Evolutionary conservation across 148 eudicot species (phyloP), one percentile per base, ranked within the genome.

Genomic region (Limonium bicolor): DNA sequence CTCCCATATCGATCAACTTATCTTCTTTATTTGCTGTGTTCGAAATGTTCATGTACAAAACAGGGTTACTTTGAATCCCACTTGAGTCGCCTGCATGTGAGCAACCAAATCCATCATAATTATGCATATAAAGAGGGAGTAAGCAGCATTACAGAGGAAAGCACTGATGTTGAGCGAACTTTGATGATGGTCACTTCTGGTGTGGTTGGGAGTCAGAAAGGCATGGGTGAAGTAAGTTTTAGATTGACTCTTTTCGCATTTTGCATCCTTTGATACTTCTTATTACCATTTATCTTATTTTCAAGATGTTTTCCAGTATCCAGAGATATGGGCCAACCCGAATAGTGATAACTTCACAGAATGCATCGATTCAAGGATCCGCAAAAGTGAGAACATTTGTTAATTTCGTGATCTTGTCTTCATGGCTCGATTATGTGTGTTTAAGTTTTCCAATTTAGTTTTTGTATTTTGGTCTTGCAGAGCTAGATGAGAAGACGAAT

Each of bases 311-410:
- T 45, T 64, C 41, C 52, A 90, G 99, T 59, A 55, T 62, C 69
- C 80, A 57, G 93, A 65, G 56, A 66, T 80, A 38, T 90, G 95
- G 99, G 58, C 72, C 61, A 76, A 66, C 60, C 79, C 95, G 14
- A 59, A 66, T 56, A 90, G 88, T 27, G 78, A 72, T 33, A 90
- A 81, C 69, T 84, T 70, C 78, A 80, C 65, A 43, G 80, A 65
- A 55, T 90, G 99, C 74, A 65, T 80, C 50, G 72, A 76, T 36
- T 69, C 95, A 46, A 80, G 67, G 57, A 71, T 64, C 55, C 87
- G 73, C 50, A 85, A 75, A 67, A 73, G 99, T 90, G 69, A 60
- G 72, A 22, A 16, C 20, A 7, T 9, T 9, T 39, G 5, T 2
- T 10, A 17, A n/a, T 2, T 14, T 2, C 6, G 24, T 20, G 17